Conservation (phyloP, 495 filamentous ascomycete species). For the Cetradonia linearis region DNA sequence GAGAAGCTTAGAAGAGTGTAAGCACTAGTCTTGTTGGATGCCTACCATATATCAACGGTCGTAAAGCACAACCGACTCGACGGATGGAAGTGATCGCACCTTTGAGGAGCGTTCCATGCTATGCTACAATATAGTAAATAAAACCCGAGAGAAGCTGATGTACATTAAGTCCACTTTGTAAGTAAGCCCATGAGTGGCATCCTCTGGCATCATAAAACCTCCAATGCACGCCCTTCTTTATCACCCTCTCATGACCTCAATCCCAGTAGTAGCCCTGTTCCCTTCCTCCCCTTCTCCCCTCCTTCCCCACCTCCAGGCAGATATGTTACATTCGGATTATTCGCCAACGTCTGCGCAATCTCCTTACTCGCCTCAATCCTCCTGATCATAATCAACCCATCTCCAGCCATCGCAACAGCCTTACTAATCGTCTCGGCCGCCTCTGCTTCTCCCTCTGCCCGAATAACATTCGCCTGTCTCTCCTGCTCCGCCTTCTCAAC, state of each 20-base stretch:
- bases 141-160: not conserved
- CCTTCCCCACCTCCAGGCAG: slow-evolving; percentile 63
- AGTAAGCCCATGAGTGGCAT: not conserved
- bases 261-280: slow-evolving; percentile 49
- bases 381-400: slow-evolving; percentile 88
- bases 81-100: not conserved
- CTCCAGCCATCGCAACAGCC: slow-evolving; percentile 82
- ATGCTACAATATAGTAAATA: slow-evolving; percentile 15
- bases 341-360: slow-evolving; percentile 80
- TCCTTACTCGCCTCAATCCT: slow-evolving; percentile 95
- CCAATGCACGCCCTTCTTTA: not conserved
- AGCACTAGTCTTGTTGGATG: no score
- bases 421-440: slow-evolving; percentile 87
- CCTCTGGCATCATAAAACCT: not conserved
- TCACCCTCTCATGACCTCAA: slow-evolving; percentile 34
- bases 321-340: slow-evolving; percentile 94
- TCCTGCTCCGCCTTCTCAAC: slow-evolving; percentile 99
- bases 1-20: not conserved
- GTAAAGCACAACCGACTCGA: no score
- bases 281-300: slow-evolving; percentile 52
- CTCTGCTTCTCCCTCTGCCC: slow-evolving; percentile 95
- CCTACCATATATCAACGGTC: no score
- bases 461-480: slow-evolving; percentile 94
- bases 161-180: not conserved
- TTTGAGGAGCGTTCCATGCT: slow-evolving; percentile 14